phyloP scores from a whole-genome alignment of 2,329 filamentous ascomycete genomes.

The Neoascochyta sp. region DNA sequence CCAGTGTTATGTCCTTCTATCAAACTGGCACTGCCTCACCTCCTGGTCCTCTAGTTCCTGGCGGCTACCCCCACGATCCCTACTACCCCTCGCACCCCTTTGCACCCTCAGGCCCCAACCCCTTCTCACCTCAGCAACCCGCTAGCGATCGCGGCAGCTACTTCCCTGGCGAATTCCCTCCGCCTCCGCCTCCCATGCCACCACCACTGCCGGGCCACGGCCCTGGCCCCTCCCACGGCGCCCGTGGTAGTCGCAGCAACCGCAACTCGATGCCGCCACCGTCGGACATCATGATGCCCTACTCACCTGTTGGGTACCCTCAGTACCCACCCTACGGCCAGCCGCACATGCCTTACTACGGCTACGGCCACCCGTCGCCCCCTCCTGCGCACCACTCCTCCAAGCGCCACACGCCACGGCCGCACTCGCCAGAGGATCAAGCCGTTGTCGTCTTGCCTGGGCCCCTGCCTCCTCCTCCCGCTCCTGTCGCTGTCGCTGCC shows the following conservation, averaged over 20 bases:
- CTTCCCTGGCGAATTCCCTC: no score
- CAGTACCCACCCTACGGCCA: slow-evolving; percentile 28
- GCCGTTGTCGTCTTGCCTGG: slow-evolving; percentile 7
- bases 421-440: slow-evolving; percentile 18
- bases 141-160: slow-evolving; percentile 31
- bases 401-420: slow-evolving; percentile 28
- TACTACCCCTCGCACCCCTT: slow-evolving; percentile 39
- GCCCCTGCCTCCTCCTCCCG: slow-evolving; percentile 15
- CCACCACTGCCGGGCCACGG: slow-evolving; percentile 15
- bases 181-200: no score
- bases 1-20: slow-evolving; percentile 38
- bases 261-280: slow-evolving; percentile 36
- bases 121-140: slow-evolving; percentile 20
- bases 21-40: slow-evolving; percentile 20
- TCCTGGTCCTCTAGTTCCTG: slow-evolving; percentile 30
- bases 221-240: background rate
- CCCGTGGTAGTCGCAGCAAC: slow-evolving; percentile 16
- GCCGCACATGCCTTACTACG: slow-evolving; percentile 24
- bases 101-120: slow-evolving; percentile 23
- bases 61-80: slow-evolving; percentile 35
- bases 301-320: slow-evolving; percentile 20
- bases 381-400: slow-evolving; percentile 27
- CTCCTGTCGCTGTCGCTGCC: slow-evolving; percentile 12
- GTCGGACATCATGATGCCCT: slow-evolving; percentile 35
- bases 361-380: slow-evolving; percentile 16